Evolutionary conservation across 2,329 filamentous ascomycete species (phyloP), one percentile per base, ranked within the genome.

Genomic region (Xylariaceae sp.): DNA sequence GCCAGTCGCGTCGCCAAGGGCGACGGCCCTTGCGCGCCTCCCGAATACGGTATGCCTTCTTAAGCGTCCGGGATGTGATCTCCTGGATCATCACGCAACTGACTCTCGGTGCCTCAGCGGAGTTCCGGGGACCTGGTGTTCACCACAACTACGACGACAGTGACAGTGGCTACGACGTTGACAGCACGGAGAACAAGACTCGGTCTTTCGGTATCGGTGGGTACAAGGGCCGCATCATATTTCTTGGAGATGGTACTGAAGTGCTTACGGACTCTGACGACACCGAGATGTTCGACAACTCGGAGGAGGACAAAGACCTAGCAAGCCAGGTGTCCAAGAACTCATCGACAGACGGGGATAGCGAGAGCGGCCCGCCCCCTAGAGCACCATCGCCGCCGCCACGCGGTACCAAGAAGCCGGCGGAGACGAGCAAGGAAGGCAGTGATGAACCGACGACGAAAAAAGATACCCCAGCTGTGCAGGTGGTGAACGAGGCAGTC

Each of bases 21-120:
- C 72, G 94, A 99, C 73, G 94, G 94, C 65, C 94, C 94, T 69
- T 97, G 92, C 77, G 94, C 94, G 71, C 94, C 94, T 73, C 94
- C 92, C 66, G 94, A 99, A 85, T 99, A 97, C 78, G 94, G 94
- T 91, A 92, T 86, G 90, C 68, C 68, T 69, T 73, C 72, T 70
- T 67, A 63, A 27, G 58, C 60, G 62, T 58, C 55, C 53, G 54
- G 57, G 57, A 36, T 15, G 22, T 27, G 22, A 27, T 56, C 55
- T 52, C 57, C 58, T 58, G 58, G 57, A 58, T 56, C 22, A 27
- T 27, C 22, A 27, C 7, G 57, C 53, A 62, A 62, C 66, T 67
- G 58, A 66, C 63, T 49, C 52, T 55, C 49, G 53, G 55, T 62
- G 58, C 59, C 59, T 59, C 74, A 92, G 89, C 89, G 73, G 87